Base-by-base conservation (phyloP, 2,329 filamentous ascomycete genomes). In the Chaetomiaceae sp. region DNA sequence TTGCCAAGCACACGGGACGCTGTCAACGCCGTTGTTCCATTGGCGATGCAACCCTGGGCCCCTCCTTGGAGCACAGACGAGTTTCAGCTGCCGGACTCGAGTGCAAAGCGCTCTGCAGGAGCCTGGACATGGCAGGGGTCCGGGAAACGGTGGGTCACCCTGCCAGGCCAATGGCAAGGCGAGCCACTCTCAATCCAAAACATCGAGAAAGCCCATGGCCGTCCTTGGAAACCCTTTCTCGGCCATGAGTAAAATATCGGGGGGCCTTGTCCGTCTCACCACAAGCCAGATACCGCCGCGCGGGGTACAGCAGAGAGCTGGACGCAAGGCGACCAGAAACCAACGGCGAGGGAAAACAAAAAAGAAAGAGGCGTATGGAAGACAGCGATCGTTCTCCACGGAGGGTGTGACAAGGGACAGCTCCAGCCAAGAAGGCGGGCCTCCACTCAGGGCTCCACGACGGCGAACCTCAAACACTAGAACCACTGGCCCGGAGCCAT, bases 401-500 rank as follows among this genome's bases (percentile, higher is more conserved):
- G 42, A 33, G 34, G 38, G 27, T 27, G 21, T 6, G 45, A 49
- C 21, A 34, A 35, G 25, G 37, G 13, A 13, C 23, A 52, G 41
- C 44, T 55, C 40, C 51, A 44, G 55, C 58, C 58, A 58, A 60
- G 56, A 42, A 37, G 48, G 44, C 46, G 40, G 43, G 53, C 56
- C 54, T 59, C 58, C 58, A 59, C 57, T 48, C 54, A 38, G 51
- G 41, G 56, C 57, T 55, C 57, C 57, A 60, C 56, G 55, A 54
- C 55, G 39, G 43, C 53, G 48, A 58, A 57, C 47, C 56, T 62
- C 58, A 62, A 62, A 62, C 60, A 60, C 57, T 58, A 50, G 58
- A 54, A 53, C 60, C 57, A 62, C 37, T 56, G 54, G 41, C 45
- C 33, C 30, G 47, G 45, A 51, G 48, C 50, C 48, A 38, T 31